Conservation (phyloP, 495 filamentous ascomycete genomes). For the Tuber borchii region DNA sequence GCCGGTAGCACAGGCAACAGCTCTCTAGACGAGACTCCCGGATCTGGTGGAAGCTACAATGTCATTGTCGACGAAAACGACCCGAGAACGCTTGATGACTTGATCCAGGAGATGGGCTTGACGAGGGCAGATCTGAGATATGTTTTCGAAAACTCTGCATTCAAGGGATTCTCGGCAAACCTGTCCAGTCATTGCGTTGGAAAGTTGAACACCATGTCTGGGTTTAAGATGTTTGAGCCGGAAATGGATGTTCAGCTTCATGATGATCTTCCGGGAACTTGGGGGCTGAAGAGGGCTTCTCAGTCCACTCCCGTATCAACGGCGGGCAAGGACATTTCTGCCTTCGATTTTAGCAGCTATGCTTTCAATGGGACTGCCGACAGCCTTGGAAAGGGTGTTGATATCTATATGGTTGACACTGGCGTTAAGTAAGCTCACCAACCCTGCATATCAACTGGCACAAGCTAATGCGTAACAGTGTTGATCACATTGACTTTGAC, state of each 20-base stretch:
- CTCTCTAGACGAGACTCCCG: slow-evolving; percentile 22
- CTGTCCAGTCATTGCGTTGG: slow-evolving; percentile 44
- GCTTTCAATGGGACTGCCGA: slow-evolving; percentile 39
- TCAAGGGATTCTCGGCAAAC: slow-evolving; percentile 46
- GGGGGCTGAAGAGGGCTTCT: slow-evolving; percentile 51
- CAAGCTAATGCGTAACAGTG: slow-evolving; percentile 4
- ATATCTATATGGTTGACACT: slow-evolving; percentile 51
- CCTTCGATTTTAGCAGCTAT: slow-evolving; percentile 45
- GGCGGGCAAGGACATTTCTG: slow-evolving; percentile 6
- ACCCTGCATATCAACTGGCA: background rate
- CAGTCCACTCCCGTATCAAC: slow-evolving; percentile 37
- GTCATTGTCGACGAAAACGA: slow-evolving; percentile 36
- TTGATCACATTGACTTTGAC: slow-evolving; percentile 46
- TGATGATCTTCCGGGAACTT: slow-evolving; percentile 41
- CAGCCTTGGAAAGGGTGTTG: slow-evolving; percentile 46
- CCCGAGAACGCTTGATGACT: slow-evolving; percentile 29
- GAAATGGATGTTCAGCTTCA: slow-evolving; percentile 31
- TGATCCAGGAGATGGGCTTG: slow-evolving; percentile 33
- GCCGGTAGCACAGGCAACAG: background rate
- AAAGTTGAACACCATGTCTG: slow-evolving; percentile 43
- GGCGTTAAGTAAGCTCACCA: slow-evolving; percentile 43
- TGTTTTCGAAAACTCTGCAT: slow-evolving; percentile 47
- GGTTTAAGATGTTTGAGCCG: slow-evolving; percentile 45
- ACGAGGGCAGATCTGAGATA: slow-evolving; percentile 38
- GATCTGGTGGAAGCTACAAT: slow-evolving; percentile 33